A percentile compares a stretch with the other conserved stretches of the same genome.
These are phyloP conservation scores for Purpureocillium lavendulum DNA, from an alignment of 2,329 filamentous ascomycete species.

Conservation along the genomic window DNA sequence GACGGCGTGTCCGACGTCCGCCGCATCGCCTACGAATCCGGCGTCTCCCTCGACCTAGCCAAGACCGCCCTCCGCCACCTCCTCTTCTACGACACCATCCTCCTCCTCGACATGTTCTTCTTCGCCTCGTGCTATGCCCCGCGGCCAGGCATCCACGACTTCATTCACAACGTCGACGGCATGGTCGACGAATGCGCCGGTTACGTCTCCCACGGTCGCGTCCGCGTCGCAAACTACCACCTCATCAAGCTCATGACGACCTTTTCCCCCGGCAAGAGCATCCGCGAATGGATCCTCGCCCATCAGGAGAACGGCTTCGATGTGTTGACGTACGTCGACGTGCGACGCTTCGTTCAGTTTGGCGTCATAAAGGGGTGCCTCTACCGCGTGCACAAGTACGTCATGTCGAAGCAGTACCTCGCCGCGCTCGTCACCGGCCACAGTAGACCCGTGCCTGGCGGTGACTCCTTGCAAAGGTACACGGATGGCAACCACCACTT, in stretches of 20 bases:
- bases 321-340: slow-evolving; percentile 69
- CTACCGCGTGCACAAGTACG: slow-evolving; percentile 88
- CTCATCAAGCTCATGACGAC: slow-evolving; percentile 78
- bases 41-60: slow-evolving; percentile 79
- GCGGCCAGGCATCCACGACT: slow-evolving; percentile 66
- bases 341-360: slow-evolving; percentile 88
- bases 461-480: slow-evolving; percentile 54
- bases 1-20: slow-evolving; percentile 87
- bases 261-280: slow-evolving; percentile 74
- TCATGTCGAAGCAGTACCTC: slow-evolving; percentile 59
- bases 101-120: slow-evolving; percentile 91
- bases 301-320: slow-evolving; percentile 59
- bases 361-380: slow-evolving; percentile 92
- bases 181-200: slow-evolving; percentile 81
- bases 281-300: slow-evolving; percentile 77
- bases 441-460: slow-evolving; percentile 28
- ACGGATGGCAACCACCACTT: slow-evolving; percentile 69
- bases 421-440: slow-evolving; percentile 46
- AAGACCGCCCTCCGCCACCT: slow-evolving; percentile 82
- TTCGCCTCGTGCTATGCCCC: slow-evolving; percentile 87
- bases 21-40: slow-evolving; percentile 75
- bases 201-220: slow-evolving; percentile 59
- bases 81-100: slow-evolving; percentile 83
- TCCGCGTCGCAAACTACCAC: slow-evolving; percentile 46
- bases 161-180: slow-evolving; percentile 63